phyloP scores from a whole-genome alignment of 139 green algal genomes.

The Chlorella sorokiniana region DNA sequence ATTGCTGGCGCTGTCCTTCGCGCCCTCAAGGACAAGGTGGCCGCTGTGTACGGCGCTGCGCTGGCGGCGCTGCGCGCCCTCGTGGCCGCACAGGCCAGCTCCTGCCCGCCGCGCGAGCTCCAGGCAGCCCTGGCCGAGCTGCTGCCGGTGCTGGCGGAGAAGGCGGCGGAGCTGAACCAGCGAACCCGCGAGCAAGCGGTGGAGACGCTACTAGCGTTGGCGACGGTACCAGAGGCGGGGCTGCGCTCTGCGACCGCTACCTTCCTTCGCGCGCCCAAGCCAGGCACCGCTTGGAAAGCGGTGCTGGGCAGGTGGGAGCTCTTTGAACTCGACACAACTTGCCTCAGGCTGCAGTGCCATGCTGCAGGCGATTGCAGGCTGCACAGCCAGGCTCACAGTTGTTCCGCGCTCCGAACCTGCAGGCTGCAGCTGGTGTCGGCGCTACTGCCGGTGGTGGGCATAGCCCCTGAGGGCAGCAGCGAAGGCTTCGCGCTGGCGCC shows the following conservation, averaged over 20 bases:
- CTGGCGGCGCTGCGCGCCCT: slow-evolving; percentile 52
- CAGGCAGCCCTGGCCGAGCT: slow-evolving; percentile 46
- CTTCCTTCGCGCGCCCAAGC: slow-evolving; percentile 71
- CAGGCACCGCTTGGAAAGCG: slow-evolving; percentile 69
- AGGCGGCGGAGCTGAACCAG: slow-evolving; percentile 71
- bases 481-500: slow-evolving; percentile 71
- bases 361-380: neutral
- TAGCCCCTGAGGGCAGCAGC: slow-evolving; percentile 33
- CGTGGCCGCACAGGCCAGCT: slow-evolving; percentile 38
- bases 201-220: slow-evolving; percentile 63
- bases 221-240: slow-evolving; percentile 42
- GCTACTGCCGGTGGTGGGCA: slow-evolving; percentile 70
- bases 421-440: slow-evolving; percentile 60
- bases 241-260: slow-evolving; percentile 40
- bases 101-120: slow-evolving; percentile 33
- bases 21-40: slow-evolving; percentile 58
- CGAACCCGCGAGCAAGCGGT: slow-evolving; percentile 47
- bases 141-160: slow-evolving; percentile 79
- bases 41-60: slow-evolving; percentile 59
- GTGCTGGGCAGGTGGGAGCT: slow-evolving; percentile 59
- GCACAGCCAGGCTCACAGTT: neutral
- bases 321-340: neutral
- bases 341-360: neutral
- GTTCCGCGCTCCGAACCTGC: neutral
- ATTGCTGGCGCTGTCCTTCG: slow-evolving; percentile 19